A percentile compares a stretch with the other conserved stretches of the same genome.
Conservation (phyloP, 2,329 filamentous ascomycete species). For the Pseudocercospora fuligena region DNA sequence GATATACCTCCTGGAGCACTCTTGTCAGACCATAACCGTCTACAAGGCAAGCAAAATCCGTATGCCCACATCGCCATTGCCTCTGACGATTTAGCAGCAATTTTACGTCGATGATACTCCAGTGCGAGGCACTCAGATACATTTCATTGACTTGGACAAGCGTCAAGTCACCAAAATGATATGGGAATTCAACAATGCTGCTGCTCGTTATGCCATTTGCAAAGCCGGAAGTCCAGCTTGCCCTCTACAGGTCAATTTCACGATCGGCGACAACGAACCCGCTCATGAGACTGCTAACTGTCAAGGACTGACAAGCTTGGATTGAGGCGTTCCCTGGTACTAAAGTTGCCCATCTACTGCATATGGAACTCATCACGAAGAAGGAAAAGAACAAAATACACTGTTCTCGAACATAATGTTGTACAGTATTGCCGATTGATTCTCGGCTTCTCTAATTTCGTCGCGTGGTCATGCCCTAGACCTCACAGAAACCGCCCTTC, state of each 20-base stretch:
- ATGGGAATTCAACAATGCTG: conserved; percentile 12
- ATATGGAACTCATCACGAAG: neutral
- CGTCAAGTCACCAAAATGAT: conserved; percentile 8
- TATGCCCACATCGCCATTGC: neutral
- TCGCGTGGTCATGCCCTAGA: neutral
- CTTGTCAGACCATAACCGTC: conserved; percentile 12
- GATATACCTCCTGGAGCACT: conserved; percentile 7
- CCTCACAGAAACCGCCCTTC: neutral
- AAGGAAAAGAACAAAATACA: neutral
- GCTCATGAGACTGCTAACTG: conserved; percentile 2
- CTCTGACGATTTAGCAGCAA: neutral
- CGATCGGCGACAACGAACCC: conserved; percentile 1
- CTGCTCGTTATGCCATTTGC: conserved; percentile 13
- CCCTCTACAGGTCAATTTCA: neutral
- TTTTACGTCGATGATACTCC: conserved; percentile 7
- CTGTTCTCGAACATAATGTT: neutral
- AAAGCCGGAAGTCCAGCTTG: conserved; percentile 7
- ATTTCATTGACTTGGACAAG: conserved; percentile 7
- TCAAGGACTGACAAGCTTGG: neutral
- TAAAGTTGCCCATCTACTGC: no score
- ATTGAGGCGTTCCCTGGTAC: neutral
- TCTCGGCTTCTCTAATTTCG: neutral
- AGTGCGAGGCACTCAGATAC: conserved; percentile 2
- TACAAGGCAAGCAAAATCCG: conserved; percentile 5
- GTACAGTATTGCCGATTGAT: neutral